These are phyloP conservation scores for Agrocybe pediades DNA, from an alignment of 768 basidiomycete species.

Conservation along the genomic window DNA sequence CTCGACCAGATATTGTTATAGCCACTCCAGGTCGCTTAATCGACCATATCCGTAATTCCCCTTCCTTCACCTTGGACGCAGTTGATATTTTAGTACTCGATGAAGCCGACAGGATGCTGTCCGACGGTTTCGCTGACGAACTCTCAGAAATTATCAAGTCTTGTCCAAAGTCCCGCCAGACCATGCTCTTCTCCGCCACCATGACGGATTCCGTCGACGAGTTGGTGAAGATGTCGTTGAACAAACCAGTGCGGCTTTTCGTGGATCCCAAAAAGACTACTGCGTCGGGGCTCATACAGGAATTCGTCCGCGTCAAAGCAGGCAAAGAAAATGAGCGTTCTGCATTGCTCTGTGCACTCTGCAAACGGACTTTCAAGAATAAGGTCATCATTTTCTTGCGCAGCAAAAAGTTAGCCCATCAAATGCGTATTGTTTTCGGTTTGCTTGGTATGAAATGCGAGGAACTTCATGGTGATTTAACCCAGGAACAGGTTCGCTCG, in stretches of 20 bases:
- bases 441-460: conserved; percentile 87
- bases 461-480: conserved; percentile 93
- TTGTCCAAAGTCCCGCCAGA: conserved; percentile 87
- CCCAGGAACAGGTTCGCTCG: conserved; percentile 84
- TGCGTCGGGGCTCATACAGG: conserved; percentile 85
- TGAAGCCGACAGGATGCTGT: conserved; percentile 97
- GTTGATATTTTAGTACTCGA: conserved; percentile 94
- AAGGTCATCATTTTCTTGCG: conserved; percentile 92
- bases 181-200: conserved; percentile 98
- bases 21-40: conserved; percentile 98
- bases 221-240: conserved; percentile 88
- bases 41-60: conserved; percentile 96
- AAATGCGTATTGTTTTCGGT: conserved; percentile 92
- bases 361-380: conserved; percentile 84
- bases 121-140: conserved; percentile 94
- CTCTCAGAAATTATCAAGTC: conserved; percentile 90
- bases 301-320: conserved; percentile 90
- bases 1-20: conserved; percentile 90
- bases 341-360: conserved; percentile 76
- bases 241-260: conserved; percentile 92
- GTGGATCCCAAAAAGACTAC: conserved; percentile 92
- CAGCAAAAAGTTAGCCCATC: conserved; percentile 96
- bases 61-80: conserved; percentile 88
- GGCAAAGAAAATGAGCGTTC: conserved; percentile 78
- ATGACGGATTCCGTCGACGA: conserved; percentile 98